Evolutionary conservation across 2,329 filamentous ascomycete species (phyloP).

Genomic region (Macrophomina pseudophaseolina): DNA sequence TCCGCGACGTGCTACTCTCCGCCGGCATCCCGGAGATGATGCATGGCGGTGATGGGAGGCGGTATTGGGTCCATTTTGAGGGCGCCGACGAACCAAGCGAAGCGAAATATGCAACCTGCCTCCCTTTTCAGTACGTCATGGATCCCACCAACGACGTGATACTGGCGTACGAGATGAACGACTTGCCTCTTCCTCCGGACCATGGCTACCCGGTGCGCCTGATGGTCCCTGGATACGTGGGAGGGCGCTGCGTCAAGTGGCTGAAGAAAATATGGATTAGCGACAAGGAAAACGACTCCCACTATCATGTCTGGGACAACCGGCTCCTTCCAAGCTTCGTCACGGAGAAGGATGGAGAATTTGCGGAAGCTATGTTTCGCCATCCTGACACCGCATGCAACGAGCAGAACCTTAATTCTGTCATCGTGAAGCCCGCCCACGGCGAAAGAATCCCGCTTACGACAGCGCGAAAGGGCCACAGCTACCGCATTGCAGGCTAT

Average conservation of each 20-base stretch:
- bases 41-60: slow-evolving; percentile 31
- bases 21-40: slow-evolving; percentile 50
- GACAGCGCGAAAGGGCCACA: slow-evolving; percentile 45
- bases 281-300: slow-evolving; percentile 47
- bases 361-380: slow-evolving; percentile 54
- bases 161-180: slow-evolving; percentile 60
- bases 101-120: slow-evolving; percentile 58
- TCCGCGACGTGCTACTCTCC: slow-evolving; percentile 57
- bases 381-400: slow-evolving; percentile 56
- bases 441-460: slow-evolving; percentile 50
- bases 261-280: slow-evolving; percentile 46
- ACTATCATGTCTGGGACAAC: slow-evolving; percentile 59
- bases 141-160: slow-evolving; percentile 52
- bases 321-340: slow-evolving; percentile 55
- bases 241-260: slow-evolving; percentile 62
- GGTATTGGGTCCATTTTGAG: slow-evolving; percentile 56
- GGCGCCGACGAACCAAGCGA: slow-evolving; percentile 55
- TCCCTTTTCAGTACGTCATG: slow-evolving; percentile 55
- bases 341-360: slow-evolving; percentile 54
- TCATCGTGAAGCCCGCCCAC: slow-evolving; percentile 54
- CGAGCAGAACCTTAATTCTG: slow-evolving; percentile 57
- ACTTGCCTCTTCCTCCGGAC: slow-evolving; percentile 50
- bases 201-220: slow-evolving; percentile 60
- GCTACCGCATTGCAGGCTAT: slow-evolving; percentile 53
- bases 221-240: slow-evolving; percentile 59